Percentiles rank a stretch among this genome's conserved stretches.
Evolutionary conservation across 2,329 filamentous ascomycete species (phyloP).

Genomic region (Claviceps fusiformis): DNA sequence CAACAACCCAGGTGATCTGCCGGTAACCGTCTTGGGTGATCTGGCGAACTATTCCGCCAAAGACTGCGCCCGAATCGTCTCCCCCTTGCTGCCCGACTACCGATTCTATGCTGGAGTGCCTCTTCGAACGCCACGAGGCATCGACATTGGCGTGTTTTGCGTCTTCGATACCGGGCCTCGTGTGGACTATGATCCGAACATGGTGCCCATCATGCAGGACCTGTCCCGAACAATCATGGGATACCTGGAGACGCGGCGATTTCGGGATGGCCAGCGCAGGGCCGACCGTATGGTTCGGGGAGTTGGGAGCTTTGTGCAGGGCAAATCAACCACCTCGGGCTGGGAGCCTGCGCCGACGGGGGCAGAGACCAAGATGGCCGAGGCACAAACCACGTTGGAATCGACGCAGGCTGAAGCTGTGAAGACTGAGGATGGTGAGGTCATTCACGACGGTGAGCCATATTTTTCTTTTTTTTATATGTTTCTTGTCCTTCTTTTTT

Average conservation of each 20-base stretch:
- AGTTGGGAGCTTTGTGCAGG: slow-evolving; percentile 23
- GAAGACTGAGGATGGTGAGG: not conserved
- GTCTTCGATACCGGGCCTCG: slow-evolving; percentile 12
- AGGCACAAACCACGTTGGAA: not conserved
- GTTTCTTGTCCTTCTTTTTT: not conserved
- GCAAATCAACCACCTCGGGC: slow-evolving; percentile 15
- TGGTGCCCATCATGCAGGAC: slow-evolving; percentile 14
- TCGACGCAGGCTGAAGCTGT: not conserved
- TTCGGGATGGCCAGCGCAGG: slow-evolving; percentile 14
- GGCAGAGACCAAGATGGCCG: not conserved
- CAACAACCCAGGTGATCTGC: slow-evolving; percentile 9
- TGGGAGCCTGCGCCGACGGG: slow-evolving; percentile 8
- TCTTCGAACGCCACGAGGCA: slow-evolving; percentile 23
- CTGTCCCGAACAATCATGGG: slow-evolving; percentile 21
- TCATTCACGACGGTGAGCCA: not conserved
- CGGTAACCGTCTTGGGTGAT: slow-evolving; percentile 22
- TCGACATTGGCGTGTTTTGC: slow-evolving; percentile 29
- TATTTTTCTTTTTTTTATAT: not conserved
- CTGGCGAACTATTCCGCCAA: slow-evolving; percentile 19
- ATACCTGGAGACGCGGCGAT: slow-evolving; percentile 20
- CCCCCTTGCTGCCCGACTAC: slow-evolving; percentile 10
- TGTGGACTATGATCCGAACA: slow-evolving; percentile 11
- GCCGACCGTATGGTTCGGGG: slow-evolving; percentile 25
- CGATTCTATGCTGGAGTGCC: slow-evolving; percentile 29
- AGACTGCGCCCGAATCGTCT: slow-evolving; percentile 9